Percentiles rank a stretch among this genome's conserved stretches.
These are phyloP conservation scores for Aspergillus phoenicis DNA, from an alignment of 2,329 filamentous ascomycete species.

Conservation along the genomic window DNA sequence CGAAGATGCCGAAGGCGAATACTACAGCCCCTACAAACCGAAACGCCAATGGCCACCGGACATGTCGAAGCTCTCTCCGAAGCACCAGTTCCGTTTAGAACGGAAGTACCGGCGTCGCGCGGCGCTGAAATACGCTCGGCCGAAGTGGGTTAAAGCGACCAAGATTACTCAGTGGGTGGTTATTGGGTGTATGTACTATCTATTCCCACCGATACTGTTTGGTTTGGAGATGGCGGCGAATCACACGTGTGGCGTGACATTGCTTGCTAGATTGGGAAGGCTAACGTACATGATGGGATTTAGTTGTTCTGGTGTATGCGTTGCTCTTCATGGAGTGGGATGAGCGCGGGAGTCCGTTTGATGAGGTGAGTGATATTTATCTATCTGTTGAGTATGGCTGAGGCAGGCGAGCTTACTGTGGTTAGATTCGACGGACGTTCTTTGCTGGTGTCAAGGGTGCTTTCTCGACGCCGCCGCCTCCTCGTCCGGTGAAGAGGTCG, in stretches of 20 bases:
- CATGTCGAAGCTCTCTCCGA: conserved; percentile 62
- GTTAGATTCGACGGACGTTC: conserved; percentile 38
- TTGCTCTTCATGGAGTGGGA: conserved; percentile 51
- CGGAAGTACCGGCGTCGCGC: conserved; percentile 64
- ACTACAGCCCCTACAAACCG: conserved; percentile 60
- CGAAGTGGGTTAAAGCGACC: conserved; percentile 60
- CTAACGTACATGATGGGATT: conserved; percentile 13
- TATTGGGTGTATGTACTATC: conserved; percentile 51
- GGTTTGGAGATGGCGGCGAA: neutral
- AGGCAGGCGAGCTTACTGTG: conserved; percentile 10
- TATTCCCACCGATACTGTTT: neutral
- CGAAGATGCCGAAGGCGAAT: conserved; percentile 13
- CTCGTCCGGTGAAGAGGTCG: conserved; percentile 26
- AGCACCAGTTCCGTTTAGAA: conserved; percentile 69
- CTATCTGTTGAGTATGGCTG: neutral
- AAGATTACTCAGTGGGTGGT: conserved; percentile 60
- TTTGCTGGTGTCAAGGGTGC: conserved; percentile 35
- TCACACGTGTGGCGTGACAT: neutral
- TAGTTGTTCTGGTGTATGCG: conserved; percentile 47
- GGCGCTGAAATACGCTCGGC: conserved; percentile 62
- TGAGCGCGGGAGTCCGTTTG: conserved; percentile 43
- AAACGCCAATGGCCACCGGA: conserved; percentile 68
- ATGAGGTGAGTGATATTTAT: conserved; percentile 34
- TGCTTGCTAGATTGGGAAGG: neutral
- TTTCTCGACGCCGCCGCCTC: conserved; percentile 38